Evolutionary conservation across 176 grass and related monocot genomes (phyloP).

Genomic region (Miscanthus lutarioriparius): DNA sequence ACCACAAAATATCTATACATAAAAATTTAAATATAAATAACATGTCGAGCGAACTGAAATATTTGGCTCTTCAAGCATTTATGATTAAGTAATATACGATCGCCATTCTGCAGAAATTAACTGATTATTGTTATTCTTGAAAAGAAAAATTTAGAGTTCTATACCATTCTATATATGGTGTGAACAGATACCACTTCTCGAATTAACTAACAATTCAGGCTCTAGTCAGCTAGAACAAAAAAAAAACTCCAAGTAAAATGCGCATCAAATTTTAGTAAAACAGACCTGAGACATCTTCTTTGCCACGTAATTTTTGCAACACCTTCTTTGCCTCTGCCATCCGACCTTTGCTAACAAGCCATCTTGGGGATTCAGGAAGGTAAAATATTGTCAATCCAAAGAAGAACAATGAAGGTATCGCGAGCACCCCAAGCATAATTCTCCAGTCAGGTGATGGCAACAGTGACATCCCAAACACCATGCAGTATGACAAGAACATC

Average conservation of each 20-base stretch:
- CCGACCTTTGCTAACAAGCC: constrained; percentile 88
- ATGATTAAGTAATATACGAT: neutral
- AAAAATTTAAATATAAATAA: neutral
- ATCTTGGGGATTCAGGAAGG: constrained; percentile 89
- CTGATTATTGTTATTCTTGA: neutral
- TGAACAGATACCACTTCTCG: neutral
- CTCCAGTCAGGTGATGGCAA: constrained; percentile 76
- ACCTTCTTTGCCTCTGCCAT: constrained; percentile 86
- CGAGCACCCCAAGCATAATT: constrained; percentile 89
- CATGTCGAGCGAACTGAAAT: neutral
- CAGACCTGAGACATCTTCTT: constrained; percentile 90
- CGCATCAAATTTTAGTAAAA: constrained; percentile 15
- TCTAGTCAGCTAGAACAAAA: neutral
- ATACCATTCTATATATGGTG: neutral
- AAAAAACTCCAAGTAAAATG: neutral
- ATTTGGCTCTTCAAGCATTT: neutral
- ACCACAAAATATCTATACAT: neutral
- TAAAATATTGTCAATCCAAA: constrained; percentile 71
- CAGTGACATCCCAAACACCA: constrained; percentile 90
- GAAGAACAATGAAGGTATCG: constrained; percentile 71
- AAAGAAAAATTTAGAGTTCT: neutral
- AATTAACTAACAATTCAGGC: neutral
- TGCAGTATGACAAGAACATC: constrained; percentile 95
- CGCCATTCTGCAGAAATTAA: neutral
- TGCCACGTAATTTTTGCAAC: constrained; percentile 69